Evolutionary conservation across 2,329 filamentous ascomycete species (phyloP), one percentile per base, ranked within the genome.

Genomic region (Amauroascus niger): DNA sequence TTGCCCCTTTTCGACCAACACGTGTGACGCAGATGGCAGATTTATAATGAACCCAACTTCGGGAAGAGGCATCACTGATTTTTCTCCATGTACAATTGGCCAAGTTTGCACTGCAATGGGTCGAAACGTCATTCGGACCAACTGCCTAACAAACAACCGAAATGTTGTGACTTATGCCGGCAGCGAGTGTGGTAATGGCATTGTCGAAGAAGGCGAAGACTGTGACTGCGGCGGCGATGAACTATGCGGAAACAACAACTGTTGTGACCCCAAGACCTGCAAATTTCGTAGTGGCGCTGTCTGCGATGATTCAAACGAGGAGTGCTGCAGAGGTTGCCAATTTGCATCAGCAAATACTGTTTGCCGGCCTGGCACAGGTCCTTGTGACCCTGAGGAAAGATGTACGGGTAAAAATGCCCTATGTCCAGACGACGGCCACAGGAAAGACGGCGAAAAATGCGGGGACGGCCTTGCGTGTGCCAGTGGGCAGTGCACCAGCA

Each of bases 31-130:
- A 20, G 74, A 77, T 40, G 84, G 80, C n/a, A 70, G 78, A 56
- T 98, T 82, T 71, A 89, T 98, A 69, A 98, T 98, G 93, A 97
- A 97, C 67, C 93, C 93, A 0, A 93, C 87, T 9, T 93, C 91
- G 1, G 79, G 78, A 11, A 67, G 75, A 7, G 79, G 81, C 54
- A 88, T 96, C 65, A 84, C 78, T 0, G 73, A 78, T 40, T 98
- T 98, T 71, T 96, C 89, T 0, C 79, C 84, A 1, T 98, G 93
- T 73, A 86, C 83, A 22, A 79, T 98, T 60, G 93, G 93, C 59
- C 97, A 97, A 65, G 88, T 98, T 57, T 98, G 93, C 73, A 87
- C 86, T 5, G 89, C 88, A 28, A 77, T 98, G 59, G 82, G 80
- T 50, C 80, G 84, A 55, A 85, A 86, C 63, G 86, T 83, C 57